phyloP scores from a whole-genome alignment of 2,329 filamentous ascomycete genomes.

The Eutypa lata region DNA sequence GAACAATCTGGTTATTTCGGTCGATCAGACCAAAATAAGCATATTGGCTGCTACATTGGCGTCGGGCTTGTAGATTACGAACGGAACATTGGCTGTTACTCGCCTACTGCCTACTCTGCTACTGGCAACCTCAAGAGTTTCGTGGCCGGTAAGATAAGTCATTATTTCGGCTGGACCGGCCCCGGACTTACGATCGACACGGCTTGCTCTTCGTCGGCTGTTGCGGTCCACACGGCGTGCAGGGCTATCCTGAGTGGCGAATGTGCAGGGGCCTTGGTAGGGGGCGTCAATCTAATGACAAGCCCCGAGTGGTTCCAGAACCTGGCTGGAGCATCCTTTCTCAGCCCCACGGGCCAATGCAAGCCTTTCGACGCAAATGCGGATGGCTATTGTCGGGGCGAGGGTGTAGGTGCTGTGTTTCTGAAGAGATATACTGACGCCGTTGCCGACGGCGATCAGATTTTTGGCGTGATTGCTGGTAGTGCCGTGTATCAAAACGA shows the following conservation, averaged over 20 bases:
- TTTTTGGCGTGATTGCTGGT: slow-evolving; percentile 38
- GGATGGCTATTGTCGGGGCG: slow-evolving; percentile 52
- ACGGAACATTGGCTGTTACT: slow-evolving; percentile 34
- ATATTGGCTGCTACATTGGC: slow-evolving; percentile 37
- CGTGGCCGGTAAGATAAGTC: slow-evolving; percentile 25
- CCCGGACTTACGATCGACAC: slow-evolving; percentile 30
- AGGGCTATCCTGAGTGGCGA: slow-evolving; percentile 27
- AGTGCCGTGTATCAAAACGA: slow-evolving; percentile 41
- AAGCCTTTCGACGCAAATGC: slow-evolving; percentile 38
- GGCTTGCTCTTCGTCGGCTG: slow-evolving; percentile 35
- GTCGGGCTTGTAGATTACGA: slow-evolving; percentile 36
- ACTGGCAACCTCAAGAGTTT: slow-evolving; percentile 25
- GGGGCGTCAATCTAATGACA: slow-evolving; percentile 30
- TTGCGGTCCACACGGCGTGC: slow-evolving; percentile 36
- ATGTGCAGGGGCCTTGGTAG: slow-evolving; percentile 31
- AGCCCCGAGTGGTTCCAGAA: slow-evolving; percentile 25
- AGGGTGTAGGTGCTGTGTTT: slow-evolving; percentile 43
- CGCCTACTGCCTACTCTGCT: slow-evolving; percentile 33
- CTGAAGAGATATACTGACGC: slow-evolving; percentile 48
- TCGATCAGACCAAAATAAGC: slow-evolving; percentile 5
- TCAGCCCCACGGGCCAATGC: slow-evolving; percentile 25
- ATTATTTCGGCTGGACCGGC: slow-evolving; percentile 35
- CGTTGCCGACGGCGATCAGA: slow-evolving; percentile 42
- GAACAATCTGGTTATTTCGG: slow-evolving; percentile 24
- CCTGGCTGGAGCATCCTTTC: slow-evolving; percentile 23